Conservation (phyloP, 2,329 filamentous ascomycete species). For the Raffaelea deltoideospora region DNA sequence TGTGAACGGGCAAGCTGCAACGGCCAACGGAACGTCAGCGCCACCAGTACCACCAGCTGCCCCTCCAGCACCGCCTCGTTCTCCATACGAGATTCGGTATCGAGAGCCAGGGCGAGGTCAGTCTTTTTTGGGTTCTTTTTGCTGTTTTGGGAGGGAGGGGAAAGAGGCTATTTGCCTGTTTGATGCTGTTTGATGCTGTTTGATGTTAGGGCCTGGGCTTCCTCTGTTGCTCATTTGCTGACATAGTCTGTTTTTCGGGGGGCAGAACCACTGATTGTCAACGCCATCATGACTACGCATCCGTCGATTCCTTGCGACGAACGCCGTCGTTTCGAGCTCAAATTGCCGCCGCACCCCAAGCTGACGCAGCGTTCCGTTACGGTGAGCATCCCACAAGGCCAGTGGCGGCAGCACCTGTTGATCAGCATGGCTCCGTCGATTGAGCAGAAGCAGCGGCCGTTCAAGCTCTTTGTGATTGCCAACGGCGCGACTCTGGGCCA, state of each 20-base stretch:
- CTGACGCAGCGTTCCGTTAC: conserved; percentile 59
- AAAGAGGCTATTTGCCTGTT: too few species aligned
- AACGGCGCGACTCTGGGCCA: conserved; percentile 48
- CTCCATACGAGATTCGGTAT: conserved; percentile 17
- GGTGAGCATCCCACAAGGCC: conserved; percentile 49
- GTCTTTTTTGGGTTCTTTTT: too few species aligned
- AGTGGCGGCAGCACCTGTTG: conserved; percentile 57
- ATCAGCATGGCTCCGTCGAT: conserved; percentile 49
- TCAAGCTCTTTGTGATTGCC: conserved; percentile 60
- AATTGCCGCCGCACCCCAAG: conserved; percentile 48
- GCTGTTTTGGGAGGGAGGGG: too few species aligned
- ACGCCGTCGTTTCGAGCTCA: conserved; percentile 45
- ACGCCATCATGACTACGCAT: conserved; percentile 52
- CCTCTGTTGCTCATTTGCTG: too few species aligned
- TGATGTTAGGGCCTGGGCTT: too few species aligned
- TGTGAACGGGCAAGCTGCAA: background rate
- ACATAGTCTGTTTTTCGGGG: too few species aligned
- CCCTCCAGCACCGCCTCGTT: conserved; percentile 18
- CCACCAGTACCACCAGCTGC: background rate
- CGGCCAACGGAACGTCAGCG: background rate
- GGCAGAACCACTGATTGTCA: conserved; percentile 53
- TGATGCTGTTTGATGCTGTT: too few species aligned
- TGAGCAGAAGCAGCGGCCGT: conserved; percentile 47
- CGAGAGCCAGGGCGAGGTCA: conserved; percentile 28
- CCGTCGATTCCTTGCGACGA: conserved; percentile 43